Base-by-base conservation (phyloP, 1,139 yeast species). In the Suhomyces anneliseae region DNA sequence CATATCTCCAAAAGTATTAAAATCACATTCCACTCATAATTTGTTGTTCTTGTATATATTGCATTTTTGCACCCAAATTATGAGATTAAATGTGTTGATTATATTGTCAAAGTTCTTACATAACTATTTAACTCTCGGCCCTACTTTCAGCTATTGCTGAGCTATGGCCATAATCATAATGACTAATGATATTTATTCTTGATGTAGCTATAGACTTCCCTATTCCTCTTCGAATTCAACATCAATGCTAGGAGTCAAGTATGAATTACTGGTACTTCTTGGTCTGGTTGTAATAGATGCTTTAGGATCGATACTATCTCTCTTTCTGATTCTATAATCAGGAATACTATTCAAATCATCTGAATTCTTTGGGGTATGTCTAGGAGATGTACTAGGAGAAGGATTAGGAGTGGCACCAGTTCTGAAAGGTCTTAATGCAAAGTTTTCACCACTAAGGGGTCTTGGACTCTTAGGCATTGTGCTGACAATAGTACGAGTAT, bases 351-450 rank as follows among this genome's bases (percentile, higher is more conserved):
- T 49, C 15, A 54, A 38, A 37, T 56, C 59, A 27, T 50, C 45
- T n/a, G 56, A 53, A 29, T 40, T 64, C 52, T 54, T 48, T 1
- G 68, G 67, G 6, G 63, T 53, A 45, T 64, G 68, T 32, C 61
- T 58, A 2, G 79, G 79, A 1, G 78, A 72, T 2, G 61, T 55
- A 27, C 61, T 57, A 0, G 79, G 80, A 0, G 78, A 70, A 1
- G 78, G 76, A 26, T 62, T 57, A 8, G 79, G 79, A 0, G 78
- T 73, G 1, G 66, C 60, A 32, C 64, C 68, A 0, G 79, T 75
- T 44, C 72, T 64, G 53, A 75, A 75, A 6, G 79, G 79, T 42
- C 80, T 59, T 44, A 74, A 64, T 1, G 75, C 56, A 51, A 75
- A 74, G 43, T 61, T 65, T 5, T 70, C 78, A 50, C 57, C 44